A percentile compares a stretch with the other conserved stretches of the same genome.
phyloP scores from a whole-genome alignment of 1,284 basidiomycete species.

The Sporisorium graminicola region DNA sequence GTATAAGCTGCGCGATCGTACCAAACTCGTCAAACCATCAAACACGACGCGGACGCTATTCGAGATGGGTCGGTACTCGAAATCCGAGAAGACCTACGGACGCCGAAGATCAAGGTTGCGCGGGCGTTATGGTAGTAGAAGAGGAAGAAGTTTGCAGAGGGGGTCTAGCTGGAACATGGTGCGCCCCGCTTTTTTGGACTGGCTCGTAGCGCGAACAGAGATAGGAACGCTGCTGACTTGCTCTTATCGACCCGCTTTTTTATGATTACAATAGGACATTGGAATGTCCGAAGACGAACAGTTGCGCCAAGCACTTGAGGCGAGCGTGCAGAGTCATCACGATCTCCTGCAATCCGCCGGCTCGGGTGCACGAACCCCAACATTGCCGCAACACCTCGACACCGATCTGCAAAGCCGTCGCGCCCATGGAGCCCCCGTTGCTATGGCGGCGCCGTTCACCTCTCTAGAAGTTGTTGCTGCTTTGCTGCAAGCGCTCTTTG shows the following conservation, averaged over 20 bases:
- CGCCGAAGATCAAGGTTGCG: neutral
- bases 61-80: slow-evolving; percentile 1
- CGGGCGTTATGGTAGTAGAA: slow-evolving; percentile 6
- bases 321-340: slow-evolving; percentile 51
- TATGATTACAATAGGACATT: slow-evolving; percentile 17
- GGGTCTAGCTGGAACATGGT: slow-evolving; percentile 23
- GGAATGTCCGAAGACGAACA: slow-evolving; percentile 53
- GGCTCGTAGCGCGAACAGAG: neutral
- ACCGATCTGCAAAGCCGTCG: slow-evolving; percentile 26
- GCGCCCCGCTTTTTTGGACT: slow-evolving; percentile 17
- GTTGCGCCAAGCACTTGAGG: slow-evolving; percentile 50
- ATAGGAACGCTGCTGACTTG: slow-evolving; percentile 7
- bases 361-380: slow-evolving; percentile 34
- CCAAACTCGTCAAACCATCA: slow-evolving; percentile 9
- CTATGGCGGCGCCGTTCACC: slow-evolving; percentile 43
- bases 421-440: slow-evolving; percentile 27
- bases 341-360: slow-evolving; percentile 26
- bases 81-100: slow-evolving; percentile 13
- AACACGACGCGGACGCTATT: neutral
- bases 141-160: slow-evolving; percentile 1
- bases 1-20: slow-evolving; percentile 31
- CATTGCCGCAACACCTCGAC: slow-evolving; percentile 42
- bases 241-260: neutral
- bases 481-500: slow-evolving; percentile 38
- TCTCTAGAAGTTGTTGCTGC: slow-evolving; percentile 44